A percentile compares a stretch with the other conserved stretches of the same genome.
phyloP scores from a whole-genome alignment of 129 eudicot genomes.

The Ambrosia artemisiifolia region DNA sequence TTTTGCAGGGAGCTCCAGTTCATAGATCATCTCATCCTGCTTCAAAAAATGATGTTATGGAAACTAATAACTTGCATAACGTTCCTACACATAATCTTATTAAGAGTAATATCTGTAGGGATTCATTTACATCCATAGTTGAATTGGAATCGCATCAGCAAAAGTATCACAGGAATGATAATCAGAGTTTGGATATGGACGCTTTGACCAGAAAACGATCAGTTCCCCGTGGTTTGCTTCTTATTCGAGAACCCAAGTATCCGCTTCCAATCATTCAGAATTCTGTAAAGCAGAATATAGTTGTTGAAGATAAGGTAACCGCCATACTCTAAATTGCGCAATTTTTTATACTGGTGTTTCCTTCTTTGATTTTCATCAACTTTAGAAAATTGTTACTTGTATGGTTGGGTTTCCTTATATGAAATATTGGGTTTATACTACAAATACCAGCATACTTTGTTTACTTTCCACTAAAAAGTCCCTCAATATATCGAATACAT shows the following conservation, averaged over 20 bases:
- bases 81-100: neutral
- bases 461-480: too few relatives aligned
- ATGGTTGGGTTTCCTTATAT: neutral
- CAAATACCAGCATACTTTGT: neutral
- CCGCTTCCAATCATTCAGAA: neutral
- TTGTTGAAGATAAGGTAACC: slow-evolving; percentile 6
- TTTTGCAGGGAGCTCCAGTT: neutral
- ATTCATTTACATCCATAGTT: neutral
- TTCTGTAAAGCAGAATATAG: neutral
- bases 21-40: slow-evolving; percentile 1
- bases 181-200: neutral
- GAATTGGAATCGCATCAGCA: neutral
- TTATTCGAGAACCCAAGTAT: neutral
- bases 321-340: too few relatives aligned
- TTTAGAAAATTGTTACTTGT: neutral
- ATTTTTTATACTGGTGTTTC: neutral
- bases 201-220: neutral
- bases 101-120: neutral
- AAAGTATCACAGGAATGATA: neutral
- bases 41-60: neutral
- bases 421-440: neutral
- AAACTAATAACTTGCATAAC: neutral
- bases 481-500: too few relatives aligned
- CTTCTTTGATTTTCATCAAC: neutral
- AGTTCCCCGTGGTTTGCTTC: neutral